These are phyloP conservation scores for Niveomyces coronatus DNA, from an alignment of 2,329 filamentous ascomycete species.

Conservation along the genomic window DNA sequence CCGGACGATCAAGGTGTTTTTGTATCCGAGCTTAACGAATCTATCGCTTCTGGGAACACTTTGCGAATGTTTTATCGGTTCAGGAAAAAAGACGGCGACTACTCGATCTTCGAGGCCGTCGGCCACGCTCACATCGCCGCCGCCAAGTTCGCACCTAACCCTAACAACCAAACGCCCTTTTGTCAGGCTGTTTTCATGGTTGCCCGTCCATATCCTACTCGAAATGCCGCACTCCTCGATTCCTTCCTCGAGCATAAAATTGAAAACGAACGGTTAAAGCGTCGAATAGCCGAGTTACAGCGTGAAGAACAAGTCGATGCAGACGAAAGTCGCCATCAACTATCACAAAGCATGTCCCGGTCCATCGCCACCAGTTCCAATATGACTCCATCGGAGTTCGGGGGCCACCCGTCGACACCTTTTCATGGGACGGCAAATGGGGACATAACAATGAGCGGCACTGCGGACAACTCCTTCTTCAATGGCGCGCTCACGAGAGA, in stretches of 20 bases:
- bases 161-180: conserved; percentile 54
- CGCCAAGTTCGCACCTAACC: conserved; percentile 52
- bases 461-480: conserved; percentile 55
- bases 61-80: conserved; percentile 83
- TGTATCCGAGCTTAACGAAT: conserved; percentile 79
- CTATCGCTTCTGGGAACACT: conserved; percentile 68
- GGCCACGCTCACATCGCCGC: conserved; percentile 81
- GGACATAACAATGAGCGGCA: conserved; percentile 28
- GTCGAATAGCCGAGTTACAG: conserved; percentile 75
- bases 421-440: conserved; percentile 21
- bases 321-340: conserved; percentile 53
- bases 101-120: conserved; percentile 78
- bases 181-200: conserved; percentile 93
- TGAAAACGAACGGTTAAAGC: conserved; percentile 79
- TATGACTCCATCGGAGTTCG: conserved; percentile 38
- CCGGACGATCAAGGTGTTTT: conserved; percentile 76
- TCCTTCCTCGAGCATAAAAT: conserved; percentile 96
- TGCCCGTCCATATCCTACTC: conserved; percentile 80
- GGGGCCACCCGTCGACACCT: conserved; percentile 23
- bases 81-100: conserved; percentile 60
- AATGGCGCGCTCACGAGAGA: conserved; percentile 67
- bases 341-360: conserved; percentile 40
- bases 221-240: conserved; percentile 75
- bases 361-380: conserved; percentile 39
- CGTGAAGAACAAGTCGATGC: conserved; percentile 75